Base-by-base conservation (phyloP, 192 early-diverging fungal species). In the Coemansia erecta region DNA sequence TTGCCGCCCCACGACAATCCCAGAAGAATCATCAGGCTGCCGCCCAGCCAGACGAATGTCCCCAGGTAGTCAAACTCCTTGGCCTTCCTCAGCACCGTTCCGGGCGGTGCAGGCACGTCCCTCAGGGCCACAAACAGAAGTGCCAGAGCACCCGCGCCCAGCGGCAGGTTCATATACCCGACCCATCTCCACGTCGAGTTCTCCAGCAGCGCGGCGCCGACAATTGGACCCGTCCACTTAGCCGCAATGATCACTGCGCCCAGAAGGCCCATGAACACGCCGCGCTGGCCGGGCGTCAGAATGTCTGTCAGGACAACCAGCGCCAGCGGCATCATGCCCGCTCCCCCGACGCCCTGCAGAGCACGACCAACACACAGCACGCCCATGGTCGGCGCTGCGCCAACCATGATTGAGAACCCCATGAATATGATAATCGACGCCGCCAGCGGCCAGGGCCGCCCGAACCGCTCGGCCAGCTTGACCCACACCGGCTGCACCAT, bases 401-500 rank as follows among this genome's bases (percentile, higher is more conserved):
- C 83, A 21, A 71, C 74, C 70, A 84, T 60, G 11, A 69, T 48
- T 4, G 77, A 84, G 45, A 70, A 80, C 39, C 14, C 70, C 70
- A 82, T 64, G 49, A 84, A 84, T 21, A 78, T 51, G 5, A 68
- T 13, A 2, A 73, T 68, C 14, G 81, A 75, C 6, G 59, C 60
- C 6, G 81, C 49, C 12, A 82, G 33, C 17, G 73, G 68, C 61
- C 61, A 58, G 1, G 42, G 43, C 7, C 78, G 73, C 4, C 83
- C 83, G 69, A 86, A 88, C 59, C 89, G 89, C 66, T 94, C 92
- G 5, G 90, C 83, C 49, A 94, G 65, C 63, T 90, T 93, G 9
- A 92, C 94, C 81, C 94, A 94, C 1, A 90, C 59, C 5, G 89
- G 88, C 56, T 88, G 81, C 37, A 90, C 81, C 40, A 91, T 79